These are phyloP conservation scores for Chaetomiaceae sp. DNA, from an alignment of 2,329 filamentous ascomycete species.

Conservation along the genomic window DNA sequence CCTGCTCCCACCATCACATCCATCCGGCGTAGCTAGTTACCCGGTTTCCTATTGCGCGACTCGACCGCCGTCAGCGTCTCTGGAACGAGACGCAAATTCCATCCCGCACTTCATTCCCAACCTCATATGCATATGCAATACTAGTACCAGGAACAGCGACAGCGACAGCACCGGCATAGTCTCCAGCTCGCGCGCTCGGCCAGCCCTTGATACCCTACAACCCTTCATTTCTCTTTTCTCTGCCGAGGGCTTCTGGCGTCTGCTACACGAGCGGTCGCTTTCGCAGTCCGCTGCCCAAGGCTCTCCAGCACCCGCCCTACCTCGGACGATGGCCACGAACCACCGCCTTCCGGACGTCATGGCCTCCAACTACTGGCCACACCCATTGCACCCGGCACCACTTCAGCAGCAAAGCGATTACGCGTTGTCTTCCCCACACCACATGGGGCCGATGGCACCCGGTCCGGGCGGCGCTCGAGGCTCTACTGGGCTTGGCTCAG, in stretches of 20 bases:
- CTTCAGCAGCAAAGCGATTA: not conserved
- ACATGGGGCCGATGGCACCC: not conserved
- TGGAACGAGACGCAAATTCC: no score
- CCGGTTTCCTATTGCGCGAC: no score
- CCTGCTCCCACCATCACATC: not conserved
- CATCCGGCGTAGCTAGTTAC: no score
- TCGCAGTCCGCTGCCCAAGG: no score
- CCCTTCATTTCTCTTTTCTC: not conserved
- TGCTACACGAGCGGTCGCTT: not conserved
- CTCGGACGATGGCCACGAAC: not conserved
- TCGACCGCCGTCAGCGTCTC: no score
- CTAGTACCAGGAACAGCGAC: no score
- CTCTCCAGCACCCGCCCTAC: not conserved
- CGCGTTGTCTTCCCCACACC: not conserved
- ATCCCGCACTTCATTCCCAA: no score
- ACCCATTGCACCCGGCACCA: not conserved
- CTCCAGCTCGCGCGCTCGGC: no score
- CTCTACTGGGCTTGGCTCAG: no score
- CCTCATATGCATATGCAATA: no score
- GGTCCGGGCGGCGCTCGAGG: not conserved
- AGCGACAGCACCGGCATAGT: no score
- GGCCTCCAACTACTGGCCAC: conserved; percentile 5
- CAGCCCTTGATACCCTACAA: no score
- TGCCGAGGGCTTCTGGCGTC: not conserved
- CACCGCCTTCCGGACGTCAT: not conserved